Evolutionary conservation across 192 early-diverging fungal species (phyloP), one percentile per base, ranked within the genome.

Genomic region (Spizellomyces punctatus): DNA sequence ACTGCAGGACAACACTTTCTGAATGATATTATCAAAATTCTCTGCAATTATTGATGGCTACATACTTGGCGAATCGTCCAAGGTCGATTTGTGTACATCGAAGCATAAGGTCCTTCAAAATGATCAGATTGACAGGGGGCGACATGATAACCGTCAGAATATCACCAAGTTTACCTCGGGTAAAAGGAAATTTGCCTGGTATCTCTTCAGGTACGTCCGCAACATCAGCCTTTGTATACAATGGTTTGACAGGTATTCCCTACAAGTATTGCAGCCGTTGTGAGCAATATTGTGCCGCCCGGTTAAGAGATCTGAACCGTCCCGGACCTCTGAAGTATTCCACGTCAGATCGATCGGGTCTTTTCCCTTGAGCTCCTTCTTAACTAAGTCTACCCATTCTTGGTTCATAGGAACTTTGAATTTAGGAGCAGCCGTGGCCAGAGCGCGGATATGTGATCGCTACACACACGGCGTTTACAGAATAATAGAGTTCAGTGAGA

Each of bases 341-440:
- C 94, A 95, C 14, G 89, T 89, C 46, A 95, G 78, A 41, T 85
- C 81, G 49, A 82, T 83, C 5, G 94, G 91, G 69, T 93, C 87
- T 68, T 95, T 92, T 46, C 93, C 93, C 78, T 94, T 95, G 75
- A 94, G 83, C 76, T 95, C 94, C 79, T 94, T 95, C 36, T 76
- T 79, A 4, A 90, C 94, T 27, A 91, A 76, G 65, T 82, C 79
- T 21, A 74, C 82, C 94, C 94, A 95, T 66, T 89, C 85, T 8
- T 84, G 72, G 64, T 92, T 82, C n/a, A 93, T 79, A n/a, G 91
- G 90, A 7, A 70, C 68, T 46, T 70, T 70, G 16, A 12, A 17
- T 16, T 17, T 41, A 14, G 59, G 14, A 54, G 17, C 50, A 54
- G 50, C 50, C 50, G 50, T 12, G 50, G 14, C 50, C 27, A 36